Conservation (phyloP, 768 basidiomycete genomes). For the Mycena filopes region DNA sequence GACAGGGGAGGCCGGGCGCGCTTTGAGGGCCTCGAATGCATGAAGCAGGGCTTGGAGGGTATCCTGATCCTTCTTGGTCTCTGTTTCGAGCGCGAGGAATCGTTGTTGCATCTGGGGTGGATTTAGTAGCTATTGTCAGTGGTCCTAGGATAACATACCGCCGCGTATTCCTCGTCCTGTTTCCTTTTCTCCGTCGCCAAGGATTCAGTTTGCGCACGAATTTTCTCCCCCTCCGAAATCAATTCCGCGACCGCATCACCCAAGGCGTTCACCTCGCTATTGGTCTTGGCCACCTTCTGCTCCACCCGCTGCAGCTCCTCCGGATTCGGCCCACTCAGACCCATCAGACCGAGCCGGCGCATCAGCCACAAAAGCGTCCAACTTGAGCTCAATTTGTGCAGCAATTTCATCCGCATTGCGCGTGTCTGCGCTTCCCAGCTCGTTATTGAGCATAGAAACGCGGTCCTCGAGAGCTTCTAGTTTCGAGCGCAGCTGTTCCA, state of each 20-base stretch:
- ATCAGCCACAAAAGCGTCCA: slow-evolving; percentile 3
- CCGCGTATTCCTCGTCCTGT: slow-evolving; percentile 15
- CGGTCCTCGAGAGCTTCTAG: slow-evolving; percentile 37
- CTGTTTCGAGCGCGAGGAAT: slow-evolving; percentile 31
- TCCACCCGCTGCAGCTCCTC: slow-evolving; percentile 3
- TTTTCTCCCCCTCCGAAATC: not conserved
- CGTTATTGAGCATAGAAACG: slow-evolving; percentile 1
- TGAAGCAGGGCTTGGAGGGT: slow-evolving; percentile 40
- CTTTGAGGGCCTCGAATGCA: slow-evolving; percentile 28
- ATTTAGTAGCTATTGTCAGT: not conserved
- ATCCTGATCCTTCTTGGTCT: slow-evolving; percentile 31
- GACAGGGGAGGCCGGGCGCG: slow-evolving; percentile 17
- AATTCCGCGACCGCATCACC: not conserved
- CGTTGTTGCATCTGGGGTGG: slow-evolving; percentile 34
- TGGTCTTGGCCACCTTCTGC: not conserved
- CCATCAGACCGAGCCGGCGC: not conserved
- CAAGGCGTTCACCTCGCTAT: not conserved
- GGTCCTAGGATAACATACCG: not conserved
- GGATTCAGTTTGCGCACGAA: not conserved
- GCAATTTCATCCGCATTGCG: slow-evolving; percentile 1
- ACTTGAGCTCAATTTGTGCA: slow-evolving; percentile 12
- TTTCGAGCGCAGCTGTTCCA: slow-evolving; percentile 34
- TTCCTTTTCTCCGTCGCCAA: not conserved
- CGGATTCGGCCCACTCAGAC: not conserved
- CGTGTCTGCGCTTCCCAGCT: not conserved